Evolutionary conservation across 257 asterid species (phyloP).

Genomic region (Fraxinus cuspidata): DNA sequence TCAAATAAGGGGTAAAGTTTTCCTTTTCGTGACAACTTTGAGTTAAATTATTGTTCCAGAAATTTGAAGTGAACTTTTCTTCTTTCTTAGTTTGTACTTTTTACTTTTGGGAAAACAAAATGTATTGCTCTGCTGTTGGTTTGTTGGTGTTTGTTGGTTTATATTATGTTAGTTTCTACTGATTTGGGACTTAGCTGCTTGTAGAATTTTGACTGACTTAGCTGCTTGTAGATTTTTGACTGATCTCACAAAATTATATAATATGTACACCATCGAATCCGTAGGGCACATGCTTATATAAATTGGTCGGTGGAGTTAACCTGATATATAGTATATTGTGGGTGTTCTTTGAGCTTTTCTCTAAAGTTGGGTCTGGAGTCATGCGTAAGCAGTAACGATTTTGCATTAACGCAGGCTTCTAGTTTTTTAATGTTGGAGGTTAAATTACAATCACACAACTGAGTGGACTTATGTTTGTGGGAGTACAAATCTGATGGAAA

Average conservation of each 20-base stretch:
- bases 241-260: background rate
- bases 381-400: background rate
- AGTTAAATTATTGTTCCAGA: background rate
- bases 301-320: background rate
- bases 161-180: background rate
- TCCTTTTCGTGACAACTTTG: background rate
- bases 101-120: too few species aligned
- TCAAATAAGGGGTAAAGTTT: background rate
- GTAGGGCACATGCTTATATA: background rate
- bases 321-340: background rate
- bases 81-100: background rate
- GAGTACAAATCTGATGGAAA: background rate
- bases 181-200: background rate
- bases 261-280: background rate
- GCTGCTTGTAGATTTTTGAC: background rate
- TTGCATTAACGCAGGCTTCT: background rate
- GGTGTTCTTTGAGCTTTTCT: background rate
- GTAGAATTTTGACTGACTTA: background rate
- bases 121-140: background rate
- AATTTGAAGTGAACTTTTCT: background rate
- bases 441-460: background rate
- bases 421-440: background rate
- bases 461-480: background rate
- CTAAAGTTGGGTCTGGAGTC: background rate
- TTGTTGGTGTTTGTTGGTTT: background rate